phyloP scores from a whole-genome alignment of 2,329 filamentous ascomycete genomes.

The Dothideomycetidae sp. region DNA sequence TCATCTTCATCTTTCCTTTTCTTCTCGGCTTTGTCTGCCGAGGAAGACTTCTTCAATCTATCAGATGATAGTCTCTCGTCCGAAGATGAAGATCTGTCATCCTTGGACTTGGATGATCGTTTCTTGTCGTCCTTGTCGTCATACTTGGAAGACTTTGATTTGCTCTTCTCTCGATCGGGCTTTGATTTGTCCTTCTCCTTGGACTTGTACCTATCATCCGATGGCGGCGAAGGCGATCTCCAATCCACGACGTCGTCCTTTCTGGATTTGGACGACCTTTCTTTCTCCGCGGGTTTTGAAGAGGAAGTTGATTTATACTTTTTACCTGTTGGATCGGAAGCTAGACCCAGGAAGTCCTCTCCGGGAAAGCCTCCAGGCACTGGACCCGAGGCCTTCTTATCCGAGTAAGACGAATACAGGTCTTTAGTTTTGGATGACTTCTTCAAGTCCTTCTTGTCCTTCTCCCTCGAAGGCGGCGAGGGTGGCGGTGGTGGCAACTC shows the following conservation, averaged over 20 bases:
- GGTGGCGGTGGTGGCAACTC: conserved; percentile 4
- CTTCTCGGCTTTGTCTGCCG: conserved; percentile 45
- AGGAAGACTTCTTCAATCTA: conserved; percentile 39
- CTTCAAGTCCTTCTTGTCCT: conserved; percentile 11
- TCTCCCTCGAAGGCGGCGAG: conserved; percentile 3
- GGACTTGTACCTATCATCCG: conserved; percentile 22
- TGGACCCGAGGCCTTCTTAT: conserved; percentile 21
- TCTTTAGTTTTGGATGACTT: conserved; percentile 13
- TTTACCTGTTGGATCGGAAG: conserved; percentile 14
- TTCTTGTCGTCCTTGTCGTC: conserved; percentile 23
- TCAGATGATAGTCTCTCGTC: conserved; percentile 34
- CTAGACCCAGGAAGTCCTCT: conserved; percentile 26
- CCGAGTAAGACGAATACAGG: conserved; percentile 13
- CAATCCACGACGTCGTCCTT: conserved; percentile 19
- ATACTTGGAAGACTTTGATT: conserved; percentile 32
- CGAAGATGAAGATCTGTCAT: conserved; percentile 22
- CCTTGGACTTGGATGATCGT: conserved; percentile 33
- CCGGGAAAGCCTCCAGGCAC: conserved; percentile 34
- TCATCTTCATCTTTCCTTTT: conserved; percentile 21
- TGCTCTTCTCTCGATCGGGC: conserved; percentile 49
- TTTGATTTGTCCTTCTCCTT: conserved; percentile 29
- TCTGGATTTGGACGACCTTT: conserved; percentile 16
- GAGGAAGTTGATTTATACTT: conserved; percentile 15
- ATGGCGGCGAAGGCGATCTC: conserved; percentile 36
- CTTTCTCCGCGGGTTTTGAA: conserved; percentile 2